A percentile compares a stretch with the other conserved stretches of the same genome.
phyloP scores from a whole-genome alignment of 768 basidiomycete genomes.

The Pulveroboletus sp. region DNA sequence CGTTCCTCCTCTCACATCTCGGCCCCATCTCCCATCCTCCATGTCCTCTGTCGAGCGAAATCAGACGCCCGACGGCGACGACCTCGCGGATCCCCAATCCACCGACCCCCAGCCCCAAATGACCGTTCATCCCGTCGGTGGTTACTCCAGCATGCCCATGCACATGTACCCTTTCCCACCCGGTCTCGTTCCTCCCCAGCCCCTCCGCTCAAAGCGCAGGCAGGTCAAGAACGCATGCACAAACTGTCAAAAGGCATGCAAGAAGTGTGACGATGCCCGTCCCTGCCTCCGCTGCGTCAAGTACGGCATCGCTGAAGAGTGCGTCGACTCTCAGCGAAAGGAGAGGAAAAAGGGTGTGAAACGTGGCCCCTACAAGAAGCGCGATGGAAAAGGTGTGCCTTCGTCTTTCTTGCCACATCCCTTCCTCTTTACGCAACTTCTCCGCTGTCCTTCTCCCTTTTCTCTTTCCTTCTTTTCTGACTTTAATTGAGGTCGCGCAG shows the following conservation, averaged over 20 bases:
- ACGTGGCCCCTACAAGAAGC: slow-evolving; percentile 92
- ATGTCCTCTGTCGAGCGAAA: slow-evolving; percentile 40
- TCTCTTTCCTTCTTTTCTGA: slow-evolving; percentile 34
- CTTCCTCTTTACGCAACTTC: slow-evolving; percentile 17
- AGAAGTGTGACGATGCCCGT: slow-evolving; percentile 88
- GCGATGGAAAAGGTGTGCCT: slow-evolving; percentile 81
- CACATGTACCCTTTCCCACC: slow-evolving; percentile 71
- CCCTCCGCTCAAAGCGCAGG: slow-evolving; percentile 70
- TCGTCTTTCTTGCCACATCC: slow-evolving; percentile 28
- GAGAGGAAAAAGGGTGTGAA: slow-evolving; percentile 88
- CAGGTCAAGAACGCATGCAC: slow-evolving; percentile 93
- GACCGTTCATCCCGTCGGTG: slow-evolving; percentile 48
- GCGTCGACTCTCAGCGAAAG: slow-evolving; percentile 88
- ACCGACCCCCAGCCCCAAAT: slow-evolving; percentile 44
- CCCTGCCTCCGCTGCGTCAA: slow-evolving; percentile 93
- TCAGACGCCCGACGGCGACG: slow-evolving; percentile 40
- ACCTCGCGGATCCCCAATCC: slow-evolving; percentile 32
- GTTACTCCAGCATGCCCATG: slow-evolving; percentile 55
- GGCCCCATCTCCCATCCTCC: slow-evolving; percentile 22
- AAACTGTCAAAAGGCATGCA: slow-evolving; percentile 88
- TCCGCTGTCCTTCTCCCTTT: background rate
- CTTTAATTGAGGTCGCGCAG: slow-evolving; percentile 56
- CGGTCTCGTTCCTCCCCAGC: slow-evolving; percentile 42
- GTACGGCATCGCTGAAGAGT: slow-evolving; percentile 84
- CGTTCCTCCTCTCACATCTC: slow-evolving; percentile 28